A percentile compares a stretch with the other conserved stretches of the same genome.
phyloP scores from a whole-genome alignment of 2,329 filamentous ascomycete species.

The Alternaria dauci region DNA sequence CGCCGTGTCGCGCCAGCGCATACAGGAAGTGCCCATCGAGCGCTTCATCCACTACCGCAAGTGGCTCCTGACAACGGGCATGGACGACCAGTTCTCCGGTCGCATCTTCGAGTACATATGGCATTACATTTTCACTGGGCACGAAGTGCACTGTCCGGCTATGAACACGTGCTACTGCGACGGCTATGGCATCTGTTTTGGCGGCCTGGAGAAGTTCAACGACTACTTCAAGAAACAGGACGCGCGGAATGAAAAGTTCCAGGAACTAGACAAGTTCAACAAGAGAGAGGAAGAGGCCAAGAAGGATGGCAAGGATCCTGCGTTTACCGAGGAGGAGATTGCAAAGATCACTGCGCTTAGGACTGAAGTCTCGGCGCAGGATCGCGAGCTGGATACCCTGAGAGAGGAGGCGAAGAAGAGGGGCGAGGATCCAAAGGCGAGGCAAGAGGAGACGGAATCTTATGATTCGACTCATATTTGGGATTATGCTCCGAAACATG shows the following conservation, averaged over 20 bases:
- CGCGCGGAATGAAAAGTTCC: constrained; percentile 51
- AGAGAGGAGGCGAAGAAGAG: constrained; percentile 45
- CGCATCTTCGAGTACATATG: constrained; percentile 53
- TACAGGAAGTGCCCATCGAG: constrained; percentile 59
- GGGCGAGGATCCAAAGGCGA: constrained; percentile 42
- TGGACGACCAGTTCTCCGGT: constrained; percentile 50
- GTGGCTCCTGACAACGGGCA: constrained; percentile 57
- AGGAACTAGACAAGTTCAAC: constrained; percentile 52
- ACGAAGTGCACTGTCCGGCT: constrained; percentile 51
- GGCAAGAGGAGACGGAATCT: constrained; percentile 46
- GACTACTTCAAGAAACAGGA: constrained; percentile 59
- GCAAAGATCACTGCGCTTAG: constrained; percentile 32
- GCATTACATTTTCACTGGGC: constrained; percentile 53
- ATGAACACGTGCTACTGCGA: constrained; percentile 66
- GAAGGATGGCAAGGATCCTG: constrained; percentile 35
- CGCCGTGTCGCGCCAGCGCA: constrained; percentile 58
- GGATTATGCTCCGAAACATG: constrained; percentile 45
- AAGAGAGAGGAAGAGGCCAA: constrained; percentile 49
- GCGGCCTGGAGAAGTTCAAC: constrained; percentile 58
- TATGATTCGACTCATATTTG: constrained; percentile 47
- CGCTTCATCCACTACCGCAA: constrained; percentile 63
- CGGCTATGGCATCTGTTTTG: constrained; percentile 70
- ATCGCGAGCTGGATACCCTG: constrained; percentile 38
- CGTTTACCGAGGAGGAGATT: constrained; percentile 32
- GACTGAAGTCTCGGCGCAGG: constrained; percentile 32